A percentile compares a stretch with the other conserved stretches of the same genome.
These are phyloP conservation scores for Acanthamoeba triangularis DNA, from an alignment of 208 protist species.

Conservation along the genomic window DNA sequence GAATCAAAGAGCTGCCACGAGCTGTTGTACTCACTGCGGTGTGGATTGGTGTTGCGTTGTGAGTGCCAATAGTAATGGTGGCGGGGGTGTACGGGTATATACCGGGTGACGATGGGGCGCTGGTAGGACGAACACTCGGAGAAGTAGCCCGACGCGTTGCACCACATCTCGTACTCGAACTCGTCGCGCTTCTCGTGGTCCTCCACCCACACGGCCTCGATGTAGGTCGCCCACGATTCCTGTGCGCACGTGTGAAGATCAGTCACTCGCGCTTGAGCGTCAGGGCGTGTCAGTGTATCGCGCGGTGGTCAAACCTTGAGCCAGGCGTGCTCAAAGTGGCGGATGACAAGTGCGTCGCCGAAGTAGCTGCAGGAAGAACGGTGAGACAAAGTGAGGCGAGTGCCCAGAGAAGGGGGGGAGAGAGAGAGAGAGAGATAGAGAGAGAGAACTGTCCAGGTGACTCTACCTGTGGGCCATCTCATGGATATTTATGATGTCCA, in stretches of 20 bases:
- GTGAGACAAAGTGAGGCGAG: not conserved
- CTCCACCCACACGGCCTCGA: conserved; percentile 45
- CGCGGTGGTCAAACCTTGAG: not conserved
- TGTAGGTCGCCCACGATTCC: conserved; percentile 69
- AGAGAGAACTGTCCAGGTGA: too few relatives aligned
- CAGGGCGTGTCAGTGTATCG: not conserved
- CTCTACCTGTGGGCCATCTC: conserved; percentile 40
- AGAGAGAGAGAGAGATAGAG: not conserved
- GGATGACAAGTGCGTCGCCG: conserved; percentile 60
- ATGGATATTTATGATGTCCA: conserved; percentile 7
- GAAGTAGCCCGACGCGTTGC: conserved; percentile 16
- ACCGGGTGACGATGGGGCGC: conserved; percentile 57
- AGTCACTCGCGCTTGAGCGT: not conserved
- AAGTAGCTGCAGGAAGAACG: conserved; percentile 24
- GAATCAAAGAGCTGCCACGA: conserved; percentile 63
- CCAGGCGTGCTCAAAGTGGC: conserved; percentile 66
- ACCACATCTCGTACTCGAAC: conserved; percentile 51
- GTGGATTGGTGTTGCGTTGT: not conserved
- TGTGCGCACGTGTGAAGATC: not conserved
- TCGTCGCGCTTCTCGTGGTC: conserved; percentile 22
- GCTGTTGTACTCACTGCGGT: not conserved
- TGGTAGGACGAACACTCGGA: conserved; percentile 35
- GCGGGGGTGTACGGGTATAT: not conserved
- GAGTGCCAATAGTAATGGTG: not conserved
- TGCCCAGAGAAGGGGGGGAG: not conserved